These are phyloP conservation scores for Saccharomycopsis amapae DNA, from an alignment of 805 yeast species.

Conservation along the genomic window DNA sequence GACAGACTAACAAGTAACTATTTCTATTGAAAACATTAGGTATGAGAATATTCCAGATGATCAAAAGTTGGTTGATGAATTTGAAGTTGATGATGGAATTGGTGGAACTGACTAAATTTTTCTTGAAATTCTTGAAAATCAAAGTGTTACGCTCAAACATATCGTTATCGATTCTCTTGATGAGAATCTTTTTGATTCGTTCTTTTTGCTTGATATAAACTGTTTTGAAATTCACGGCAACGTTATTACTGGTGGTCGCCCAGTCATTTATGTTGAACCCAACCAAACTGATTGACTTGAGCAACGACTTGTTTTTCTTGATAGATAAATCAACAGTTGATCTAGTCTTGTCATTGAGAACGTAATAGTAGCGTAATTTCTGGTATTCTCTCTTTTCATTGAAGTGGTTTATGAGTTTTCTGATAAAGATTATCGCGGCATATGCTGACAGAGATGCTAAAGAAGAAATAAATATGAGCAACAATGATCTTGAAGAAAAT, in stretches of 20 bases:
- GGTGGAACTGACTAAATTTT: constrained; percentile 2
- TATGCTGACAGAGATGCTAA: neutral
- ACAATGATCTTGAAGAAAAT: constrained; percentile 9
- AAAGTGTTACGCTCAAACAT: constrained; percentile 16
- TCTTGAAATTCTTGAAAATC: constrained; percentile 19
- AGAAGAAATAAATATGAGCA: constrained; percentile 9
- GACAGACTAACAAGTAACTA: constrained; percentile 56
- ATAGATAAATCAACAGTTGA: neutral
- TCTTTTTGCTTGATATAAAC: constrained; percentile 18
- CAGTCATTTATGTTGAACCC: constrained; percentile 16
- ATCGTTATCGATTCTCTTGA: constrained; percentile 19
- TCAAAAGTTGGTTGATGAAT: constrained; percentile 63
- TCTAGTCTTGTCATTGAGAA: constrained; percentile 11
- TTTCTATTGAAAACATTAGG: constrained; percentile 67
- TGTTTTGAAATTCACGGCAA: constrained; percentile 17
- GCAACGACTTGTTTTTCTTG: constrained; percentile 17
- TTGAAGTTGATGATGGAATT: constrained; percentile 40
- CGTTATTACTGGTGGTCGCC: constrained; percentile 1
- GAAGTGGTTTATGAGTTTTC: neutral
- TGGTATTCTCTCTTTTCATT: constrained; percentile 17
- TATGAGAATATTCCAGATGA: constrained; percentile 73
- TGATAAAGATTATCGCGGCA: neutral
- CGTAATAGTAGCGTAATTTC: constrained; percentile 17
- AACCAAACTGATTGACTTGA: constrained; percentile 18
- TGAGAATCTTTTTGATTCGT: constrained; percentile 18